Conservation (phyloP, 495 filamentous ascomycete species). For the Penicillium manginii region DNA sequence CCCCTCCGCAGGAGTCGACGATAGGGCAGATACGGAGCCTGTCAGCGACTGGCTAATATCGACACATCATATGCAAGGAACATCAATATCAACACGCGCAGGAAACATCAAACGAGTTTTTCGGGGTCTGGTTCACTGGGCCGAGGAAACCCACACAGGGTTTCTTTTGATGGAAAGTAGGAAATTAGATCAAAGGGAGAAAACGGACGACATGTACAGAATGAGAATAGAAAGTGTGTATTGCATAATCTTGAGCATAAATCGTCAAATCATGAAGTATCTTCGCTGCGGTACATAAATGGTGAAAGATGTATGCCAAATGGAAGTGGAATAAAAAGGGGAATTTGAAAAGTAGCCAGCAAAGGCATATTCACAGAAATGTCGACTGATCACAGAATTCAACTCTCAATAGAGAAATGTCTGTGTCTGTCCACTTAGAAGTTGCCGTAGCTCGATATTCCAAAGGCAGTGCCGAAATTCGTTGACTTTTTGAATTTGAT, state of each 20-base stretch:
- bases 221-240: constrained; percentile 15
- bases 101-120: constrained; percentile 9
- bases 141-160: not conserved
- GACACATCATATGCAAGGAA: constrained; percentile 35
- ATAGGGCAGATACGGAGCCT: not conserved
- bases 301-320: constrained; percentile 1
- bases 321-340: constrained; percentile 10
- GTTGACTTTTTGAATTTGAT: constrained; percentile 61
- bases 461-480: constrained; percentile 64
- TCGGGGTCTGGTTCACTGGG: constrained; percentile 4
- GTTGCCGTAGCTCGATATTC: constrained; percentile 29
- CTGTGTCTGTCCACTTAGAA: constrained; percentile 12
- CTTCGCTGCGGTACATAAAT: constrained; percentile 11
- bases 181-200: not conserved
- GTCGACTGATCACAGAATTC: constrained; percentile 14
- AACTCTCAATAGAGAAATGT: constrained; percentile 9
- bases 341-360: constrained; percentile 5
- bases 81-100: constrained; percentile 18
- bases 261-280: constrained; percentile 31
- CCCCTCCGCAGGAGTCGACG: constrained; percentile 14
- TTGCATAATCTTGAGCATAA: constrained; percentile 27
- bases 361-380: constrained; percentile 7
- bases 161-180: not conserved
- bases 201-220: constrained; percentile 3
- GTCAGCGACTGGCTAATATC: constrained; percentile 5